A percentile compares a stretch with the other conserved stretches of the same genome.
These are phyloP conservation scores for Dioscorea zingiberensis DNA, from an alignment of 106 monocot species.

Conservation along the genomic window DNA sequence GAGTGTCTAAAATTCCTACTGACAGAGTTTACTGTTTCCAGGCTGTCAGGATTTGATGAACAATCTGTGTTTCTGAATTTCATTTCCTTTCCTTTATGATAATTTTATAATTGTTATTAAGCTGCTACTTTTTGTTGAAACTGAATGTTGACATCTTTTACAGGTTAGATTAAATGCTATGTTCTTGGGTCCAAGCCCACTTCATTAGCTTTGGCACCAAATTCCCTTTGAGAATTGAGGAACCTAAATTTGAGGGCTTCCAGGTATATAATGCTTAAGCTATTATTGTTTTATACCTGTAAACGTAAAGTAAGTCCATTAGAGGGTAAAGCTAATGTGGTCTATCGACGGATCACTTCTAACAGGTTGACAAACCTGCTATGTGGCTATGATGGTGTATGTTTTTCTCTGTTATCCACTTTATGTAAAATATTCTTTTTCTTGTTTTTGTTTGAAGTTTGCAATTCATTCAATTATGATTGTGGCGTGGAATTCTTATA, in stretches of 20 bases:
- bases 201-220: slow-evolving; percentile 63
- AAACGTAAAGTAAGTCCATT: slow-evolving; percentile 85
- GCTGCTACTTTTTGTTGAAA: not conserved
- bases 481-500: too few relatives aligned
- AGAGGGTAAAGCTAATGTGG: slow-evolving; percentile 92
- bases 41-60: not conserved
- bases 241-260: slow-evolving; percentile 74
- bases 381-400: slow-evolving; percentile 93
- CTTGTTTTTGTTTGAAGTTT: not conserved
- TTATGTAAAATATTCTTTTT: not conserved
- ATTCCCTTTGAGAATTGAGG: slow-evolving; percentile 73
- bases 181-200: slow-evolving; percentile 88
- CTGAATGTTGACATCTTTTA: slow-evolving; percentile 10
- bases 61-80: not conserved
- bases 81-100: not conserved
- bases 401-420: slow-evolving; percentile 13
- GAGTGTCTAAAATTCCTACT: too few relatives aligned
- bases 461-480: too few relatives aligned
- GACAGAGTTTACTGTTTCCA: not conserved
- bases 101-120: not conserved
- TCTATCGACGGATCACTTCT: slow-evolving; percentile 63
- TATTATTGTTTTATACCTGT: slow-evolving; percentile 85
- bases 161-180: slow-evolving; percentile 63
- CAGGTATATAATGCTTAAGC: slow-evolving; percentile 51
- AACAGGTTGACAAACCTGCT: slow-evolving; percentile 72